phyloP scores from a whole-genome alignment of 202 grass and related monocot genomes.

The Carex arenaria region DNA sequence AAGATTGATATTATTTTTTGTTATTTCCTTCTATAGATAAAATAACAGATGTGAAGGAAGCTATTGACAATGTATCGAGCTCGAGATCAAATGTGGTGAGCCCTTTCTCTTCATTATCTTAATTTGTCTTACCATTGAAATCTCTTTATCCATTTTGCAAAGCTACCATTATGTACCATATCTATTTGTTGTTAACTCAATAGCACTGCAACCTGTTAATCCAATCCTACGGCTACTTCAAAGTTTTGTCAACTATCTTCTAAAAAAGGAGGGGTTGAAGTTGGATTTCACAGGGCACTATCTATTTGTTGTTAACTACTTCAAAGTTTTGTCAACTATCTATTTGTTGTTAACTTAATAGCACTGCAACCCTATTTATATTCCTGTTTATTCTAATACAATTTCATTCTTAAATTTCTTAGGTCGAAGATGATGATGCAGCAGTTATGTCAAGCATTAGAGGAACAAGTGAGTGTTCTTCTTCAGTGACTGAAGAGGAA shows the following conservation, averaged over 20 bases:
- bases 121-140: background rate
- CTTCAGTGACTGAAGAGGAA: conserved; percentile 63
- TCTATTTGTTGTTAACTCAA: conserved; percentile 12
- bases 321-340: no score
- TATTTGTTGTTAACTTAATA: background rate
- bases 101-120: background rate
- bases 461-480: conserved; percentile 61
- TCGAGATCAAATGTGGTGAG: conserved; percentile 40
- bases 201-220: background rate
- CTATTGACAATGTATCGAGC: conserved; percentile 24
- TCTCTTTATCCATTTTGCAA: background rate
- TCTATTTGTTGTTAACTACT: no score
- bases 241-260: background rate
- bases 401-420: conserved; percentile 4
- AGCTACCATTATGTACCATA: background rate
- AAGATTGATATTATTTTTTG: background rate
- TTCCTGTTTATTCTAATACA: background rate
- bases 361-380: conserved; percentile 5
- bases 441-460: conserved; percentile 34
- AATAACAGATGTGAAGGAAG: conserved; percentile 24
- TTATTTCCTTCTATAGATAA: conserved; percentile 34
- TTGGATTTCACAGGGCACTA: background rate
- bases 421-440: conserved; percentile 48
- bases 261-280: background rate
- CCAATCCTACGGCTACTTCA: background rate